Evolutionary conservation across 257 asterid species (phyloP).

Genomic region (Gynochthodes officinalis): DNA sequence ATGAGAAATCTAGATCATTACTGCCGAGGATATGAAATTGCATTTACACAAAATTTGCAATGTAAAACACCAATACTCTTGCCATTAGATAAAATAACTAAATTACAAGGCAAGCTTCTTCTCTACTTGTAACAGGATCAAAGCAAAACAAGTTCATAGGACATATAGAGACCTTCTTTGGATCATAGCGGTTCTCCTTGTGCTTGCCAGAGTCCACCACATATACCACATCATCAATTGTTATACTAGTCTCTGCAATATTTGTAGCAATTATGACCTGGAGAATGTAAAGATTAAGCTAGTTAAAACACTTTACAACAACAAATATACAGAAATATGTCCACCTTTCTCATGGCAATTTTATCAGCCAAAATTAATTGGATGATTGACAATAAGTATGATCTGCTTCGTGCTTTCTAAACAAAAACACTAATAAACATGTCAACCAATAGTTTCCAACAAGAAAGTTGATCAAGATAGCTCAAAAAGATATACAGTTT

Average conservation of each 20-base stretch:
- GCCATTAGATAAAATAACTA: neutral
- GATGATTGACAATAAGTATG: neutral
- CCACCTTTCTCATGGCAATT: neutral
- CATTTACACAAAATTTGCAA: too few relatives aligned
- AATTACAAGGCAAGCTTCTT: neutral
- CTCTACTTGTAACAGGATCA: neutral
- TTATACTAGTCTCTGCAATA: slow-evolving; percentile 98
- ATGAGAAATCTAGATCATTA: neutral
- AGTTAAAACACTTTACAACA: neutral
- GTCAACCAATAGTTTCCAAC: neutral
- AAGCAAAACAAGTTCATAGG: slow-evolving; percentile 21
- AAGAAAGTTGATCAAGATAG: neutral
- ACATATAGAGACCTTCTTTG: slow-evolving; percentile 61
- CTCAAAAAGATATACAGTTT: neutral
- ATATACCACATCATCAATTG: slow-evolving; percentile 91
- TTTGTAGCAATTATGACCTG: slow-evolving; percentile 95
- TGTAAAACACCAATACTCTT: too few relatives aligned
- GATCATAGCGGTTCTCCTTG: slow-evolving; percentile 92
- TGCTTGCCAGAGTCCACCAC: slow-evolving; percentile 97
- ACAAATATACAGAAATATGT: neutral
- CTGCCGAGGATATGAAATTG: neutral
- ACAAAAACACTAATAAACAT: too few relatives aligned
- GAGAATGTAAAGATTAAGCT: slow-evolving; percentile 6
- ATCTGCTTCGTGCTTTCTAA: too few relatives aligned
- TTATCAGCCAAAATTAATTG: neutral